Percentiles rank a stretch among this genome's conserved stretches.
phyloP scores from a whole-genome alignment of 345 rosid genomes.

The Gossypium sturtianum region DNA sequence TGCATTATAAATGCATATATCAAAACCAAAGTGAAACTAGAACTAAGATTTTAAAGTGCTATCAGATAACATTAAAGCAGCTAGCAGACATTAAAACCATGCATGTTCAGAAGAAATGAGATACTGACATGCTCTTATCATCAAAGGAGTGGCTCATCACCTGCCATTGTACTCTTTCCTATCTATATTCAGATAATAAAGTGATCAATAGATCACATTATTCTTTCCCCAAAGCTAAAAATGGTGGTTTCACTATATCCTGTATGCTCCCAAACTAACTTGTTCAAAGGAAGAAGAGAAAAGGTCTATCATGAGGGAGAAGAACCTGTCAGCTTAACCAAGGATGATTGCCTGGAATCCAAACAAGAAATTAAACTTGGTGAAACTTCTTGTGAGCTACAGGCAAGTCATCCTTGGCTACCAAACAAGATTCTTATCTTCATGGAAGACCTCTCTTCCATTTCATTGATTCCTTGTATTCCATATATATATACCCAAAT shows the following conservation, averaged over 20 bases:
- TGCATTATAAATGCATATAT: too few species aligned
- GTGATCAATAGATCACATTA: background rate
- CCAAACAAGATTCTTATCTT: slow-evolving; percentile 27
- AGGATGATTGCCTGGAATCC: slow-evolving; percentile 15
- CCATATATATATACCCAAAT: too few species aligned
- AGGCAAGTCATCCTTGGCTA: slow-evolving; percentile 69
- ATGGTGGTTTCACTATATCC: background rate
- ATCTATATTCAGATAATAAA: background rate
- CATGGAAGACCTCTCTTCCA: slow-evolving; percentile 17
- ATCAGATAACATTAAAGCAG: too few species aligned
- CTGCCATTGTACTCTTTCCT: too few species aligned
- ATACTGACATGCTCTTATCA: too few species aligned
- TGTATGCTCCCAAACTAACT: background rate
- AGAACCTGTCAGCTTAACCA: slow-evolving; percentile 15
- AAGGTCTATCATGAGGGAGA: slow-evolving; percentile 17
- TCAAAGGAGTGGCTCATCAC: too few species aligned
- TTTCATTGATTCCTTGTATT: background rate
- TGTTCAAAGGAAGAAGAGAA: slow-evolving; percentile 1
- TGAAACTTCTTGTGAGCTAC: slow-evolving; percentile 6
- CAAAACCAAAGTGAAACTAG: too few species aligned
- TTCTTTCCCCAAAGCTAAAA: background rate
- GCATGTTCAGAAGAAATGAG: too few species aligned
- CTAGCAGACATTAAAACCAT: too few species aligned
- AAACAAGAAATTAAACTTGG: background rate
- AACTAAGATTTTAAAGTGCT: too few species aligned